Evolutionary conservation across 768 basidiomycete genomes (phyloP), one percentile per base, ranked within the genome.

Genomic region (Tricholomella constricta): DNA sequence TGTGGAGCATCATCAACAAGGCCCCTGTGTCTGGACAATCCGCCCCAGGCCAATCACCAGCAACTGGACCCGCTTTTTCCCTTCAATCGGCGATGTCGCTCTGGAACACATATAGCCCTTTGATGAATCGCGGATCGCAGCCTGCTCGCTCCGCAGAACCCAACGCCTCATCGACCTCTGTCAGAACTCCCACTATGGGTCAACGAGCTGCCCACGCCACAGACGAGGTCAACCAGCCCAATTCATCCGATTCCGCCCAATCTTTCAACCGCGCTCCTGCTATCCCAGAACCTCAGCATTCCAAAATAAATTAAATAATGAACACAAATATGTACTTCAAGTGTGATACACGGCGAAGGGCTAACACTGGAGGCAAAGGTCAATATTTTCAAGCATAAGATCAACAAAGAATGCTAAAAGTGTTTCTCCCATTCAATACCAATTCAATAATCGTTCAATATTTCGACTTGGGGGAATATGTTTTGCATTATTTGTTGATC

Each of bases 1-100:
- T 81, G 45, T 73, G 69, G 71, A 70, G 67, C 40, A 47, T 75
- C 31, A 55, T 81, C 49, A 82, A 76, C 62, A 78, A 79, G 52
- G 63, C 68, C 7, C 34, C 62, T 12, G 25, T 23, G 25, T 25
- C 41, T 25, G 17, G 17, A 20, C 38, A 40, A 40, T 19, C 68
- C 56, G 23, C 63, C 64, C 22, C 58, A 68, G 46, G 41, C 58
- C 23, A 45, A 67, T 55, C 36, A 26, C 5, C 23, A 22, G 10
- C 23, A n/a, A 15, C 4, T 15, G 41, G 25, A 35, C 51, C 32
- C 55, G 10, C 43, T 23, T 38, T 52, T 29, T 61, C 71, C 4
- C 49, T 66, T 27, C 69, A 75, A 27, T 64, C 70, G 8, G 62
- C 73, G 35, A 64, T 69, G 57, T 66, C 63, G 3, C 62, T 80